Conservation (phyloP, 2,329 filamentous ascomycete genomes). For the Fusarium sp. region DNA sequence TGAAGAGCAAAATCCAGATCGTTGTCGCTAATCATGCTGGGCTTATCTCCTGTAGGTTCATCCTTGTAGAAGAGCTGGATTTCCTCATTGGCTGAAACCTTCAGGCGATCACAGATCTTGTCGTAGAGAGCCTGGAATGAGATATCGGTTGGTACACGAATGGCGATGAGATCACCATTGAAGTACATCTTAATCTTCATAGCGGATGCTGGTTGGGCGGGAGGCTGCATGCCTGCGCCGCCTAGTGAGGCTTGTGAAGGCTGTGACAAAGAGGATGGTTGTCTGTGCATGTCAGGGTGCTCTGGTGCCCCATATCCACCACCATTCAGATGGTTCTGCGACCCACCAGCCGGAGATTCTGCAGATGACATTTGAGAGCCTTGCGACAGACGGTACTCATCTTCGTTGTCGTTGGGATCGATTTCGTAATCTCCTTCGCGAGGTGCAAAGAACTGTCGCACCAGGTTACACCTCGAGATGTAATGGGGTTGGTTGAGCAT, state of each 20-base stretch:
- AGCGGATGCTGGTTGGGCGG: slow-evolving; percentile 57
- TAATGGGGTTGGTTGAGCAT: slow-evolving; percentile 84
- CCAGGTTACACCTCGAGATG: slow-evolving; percentile 84
- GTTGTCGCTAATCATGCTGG: slow-evolving; percentile 79
- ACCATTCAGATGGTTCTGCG: slow-evolving; percentile 71
- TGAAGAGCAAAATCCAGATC: slow-evolving; percentile 84
- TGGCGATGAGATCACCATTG: slow-evolving; percentile 90
- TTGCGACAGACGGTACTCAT: slow-evolving; percentile 81
- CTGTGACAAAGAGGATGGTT: slow-evolving; percentile 44
- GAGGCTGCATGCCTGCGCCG: slow-evolving; percentile 55
- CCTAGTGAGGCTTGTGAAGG: slow-evolving; percentile 63
- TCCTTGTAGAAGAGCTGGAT: slow-evolving; percentile 88
- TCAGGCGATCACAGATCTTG: slow-evolving; percentile 86
- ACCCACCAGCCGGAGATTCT: slow-evolving; percentile 69
- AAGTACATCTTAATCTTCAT: slow-evolving; percentile 98
- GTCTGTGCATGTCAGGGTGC: slow-evolving; percentile 42
- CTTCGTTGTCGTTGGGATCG: slow-evolving; percentile 77
- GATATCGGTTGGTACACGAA: slow-evolving; percentile 86
- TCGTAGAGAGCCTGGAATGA: slow-evolving; percentile 81
- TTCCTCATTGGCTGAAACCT: slow-evolving; percentile 74
- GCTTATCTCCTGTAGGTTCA: slow-evolving; percentile 79
- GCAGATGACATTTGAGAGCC: slow-evolving; percentile 75
- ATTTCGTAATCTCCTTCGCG: slow-evolving; percentile 94
- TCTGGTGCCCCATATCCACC: slow-evolving; percentile 64
- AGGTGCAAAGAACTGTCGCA: slow-evolving; percentile 91